Conservation (phyloP, 441 rosid species). For the Sinapis alba region DNA sequence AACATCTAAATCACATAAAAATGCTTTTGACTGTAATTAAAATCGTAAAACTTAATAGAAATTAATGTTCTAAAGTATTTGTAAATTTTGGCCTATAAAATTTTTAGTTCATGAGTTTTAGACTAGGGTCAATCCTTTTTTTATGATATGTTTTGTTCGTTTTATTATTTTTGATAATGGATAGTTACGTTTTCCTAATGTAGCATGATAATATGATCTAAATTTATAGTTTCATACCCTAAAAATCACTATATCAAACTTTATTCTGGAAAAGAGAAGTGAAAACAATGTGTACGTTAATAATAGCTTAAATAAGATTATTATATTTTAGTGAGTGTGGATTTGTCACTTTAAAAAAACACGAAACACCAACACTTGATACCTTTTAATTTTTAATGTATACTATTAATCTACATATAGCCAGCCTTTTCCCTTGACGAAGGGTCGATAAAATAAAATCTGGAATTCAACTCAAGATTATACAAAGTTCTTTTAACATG, state of each 20-base stretch:
- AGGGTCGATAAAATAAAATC: constrained; percentile 2
- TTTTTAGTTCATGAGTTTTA: too few relatives aligned
- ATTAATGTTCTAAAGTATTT: neutral
- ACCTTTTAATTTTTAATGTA: neutral
- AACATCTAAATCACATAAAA: neutral
- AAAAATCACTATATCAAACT: neutral
- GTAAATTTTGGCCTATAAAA: neutral
- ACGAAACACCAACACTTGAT: neutral
- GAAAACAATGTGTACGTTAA: neutral
- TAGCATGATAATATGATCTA: too few relatives aligned
- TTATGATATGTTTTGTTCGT: neutral
- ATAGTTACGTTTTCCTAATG: too few relatives aligned
- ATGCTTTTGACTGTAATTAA: too few relatives aligned
- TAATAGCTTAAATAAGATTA: neutral
- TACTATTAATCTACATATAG: neutral
- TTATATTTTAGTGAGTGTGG: constrained; percentile 14
- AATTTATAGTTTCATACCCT: neutral
- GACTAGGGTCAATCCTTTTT: too few relatives aligned
- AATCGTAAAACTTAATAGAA: too few relatives aligned
- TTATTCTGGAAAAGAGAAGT: neutral
- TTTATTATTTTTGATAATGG: neutral
- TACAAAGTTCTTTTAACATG: neutral
- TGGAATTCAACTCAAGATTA: constrained; percentile 10
- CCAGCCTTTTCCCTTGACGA: constrained; percentile 13
- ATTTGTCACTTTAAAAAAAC: constrained; percentile 13